phyloP scores from a whole-genome alignment of 2,329 filamentous ascomycete species.

The Zasmidium citrigriseum region DNA sequence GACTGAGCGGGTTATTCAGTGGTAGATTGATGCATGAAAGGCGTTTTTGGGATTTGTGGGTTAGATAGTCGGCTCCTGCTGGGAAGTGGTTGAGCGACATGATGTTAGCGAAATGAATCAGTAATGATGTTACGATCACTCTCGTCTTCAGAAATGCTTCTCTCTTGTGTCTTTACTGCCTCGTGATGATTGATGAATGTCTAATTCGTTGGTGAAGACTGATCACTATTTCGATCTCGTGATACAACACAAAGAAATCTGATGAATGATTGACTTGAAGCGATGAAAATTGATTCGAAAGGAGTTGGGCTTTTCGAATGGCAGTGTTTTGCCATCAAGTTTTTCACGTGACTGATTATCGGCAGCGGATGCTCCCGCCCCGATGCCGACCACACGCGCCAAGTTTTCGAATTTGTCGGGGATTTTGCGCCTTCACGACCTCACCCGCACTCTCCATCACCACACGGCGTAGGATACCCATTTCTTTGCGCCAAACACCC shows the following conservation, averaged over 20 bases:
- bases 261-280: too few relatives aligned
- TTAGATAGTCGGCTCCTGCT: slow-evolving; percentile 10
- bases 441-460: neutral
- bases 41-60: slow-evolving; percentile 2
- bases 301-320: too few relatives aligned
- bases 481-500: slow-evolving; percentile 70
- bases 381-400: neutral
- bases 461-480: slow-evolving; percentile 79
- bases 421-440: neutral
- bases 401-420: neutral
- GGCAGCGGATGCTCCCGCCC: too few relatives aligned
- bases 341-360: too few relatives aligned
- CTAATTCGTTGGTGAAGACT: too few relatives aligned
- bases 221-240: too few relatives aligned
- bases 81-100: slow-evolving; percentile 10
- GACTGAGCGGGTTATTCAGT: slow-evolving; percentile 61
- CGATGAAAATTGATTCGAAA: too few relatives aligned
- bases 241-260: too few relatives aligned
- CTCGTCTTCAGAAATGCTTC: neutral
- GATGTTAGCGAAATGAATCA: slow-evolving; percentile 1
- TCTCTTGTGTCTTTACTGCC: too few relatives aligned
- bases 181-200: too few relatives aligned
- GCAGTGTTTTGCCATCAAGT: too few relatives aligned
- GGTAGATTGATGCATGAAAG: slow-evolving; percentile 48
- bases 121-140: neutral